Conservation (phyloP, 2,329 filamentous ascomycete genomes). For the Arachnopeziza araneosa region DNA sequence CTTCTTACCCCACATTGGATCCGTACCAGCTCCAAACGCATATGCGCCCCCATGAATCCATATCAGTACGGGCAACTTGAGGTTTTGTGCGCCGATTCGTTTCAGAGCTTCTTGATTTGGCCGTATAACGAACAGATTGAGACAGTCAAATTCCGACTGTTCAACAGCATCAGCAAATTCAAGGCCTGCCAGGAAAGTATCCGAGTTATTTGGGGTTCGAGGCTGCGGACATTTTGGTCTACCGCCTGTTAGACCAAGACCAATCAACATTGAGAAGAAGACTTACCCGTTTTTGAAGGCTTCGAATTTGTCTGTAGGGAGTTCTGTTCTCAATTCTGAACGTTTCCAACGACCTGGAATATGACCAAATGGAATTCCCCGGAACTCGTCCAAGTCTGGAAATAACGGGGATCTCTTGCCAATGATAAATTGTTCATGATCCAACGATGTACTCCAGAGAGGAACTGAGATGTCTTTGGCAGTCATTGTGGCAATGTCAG, state of each 20-base stretch:
- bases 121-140: constrained; percentile 8
- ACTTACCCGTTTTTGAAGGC: constrained; percentile 5
- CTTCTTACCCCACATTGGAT: constrained; percentile 34
- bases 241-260: neutral
- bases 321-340: neutral
- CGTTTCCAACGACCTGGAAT: constrained; percentile 8
- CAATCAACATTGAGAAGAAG: neutral
- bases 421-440: constrained; percentile 1
- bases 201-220: neutral
- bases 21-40: constrained; percentile 32
- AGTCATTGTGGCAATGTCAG: neutral
- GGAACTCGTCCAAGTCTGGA: constrained; percentile 8
- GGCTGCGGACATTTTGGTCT: constrained; percentile 11
- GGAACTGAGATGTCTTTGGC: neutral
- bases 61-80: constrained; percentile 58
- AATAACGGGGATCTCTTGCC: constrained; percentile 4
- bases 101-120: constrained; percentile 4
- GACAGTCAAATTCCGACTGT: constrained; percentile 8
- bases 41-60: constrained; percentile 67
- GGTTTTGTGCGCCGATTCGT: neutral
- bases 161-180: constrained; percentile 4
- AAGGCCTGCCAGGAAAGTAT: constrained; percentile 1
- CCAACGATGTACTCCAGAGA: neutral
- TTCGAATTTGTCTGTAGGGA: constrained; percentile 3
- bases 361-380: constrained; percentile 8